Base-by-base conservation (phyloP, 176 grass and related monocot species). In the Oryza rufipogon region DNA sequence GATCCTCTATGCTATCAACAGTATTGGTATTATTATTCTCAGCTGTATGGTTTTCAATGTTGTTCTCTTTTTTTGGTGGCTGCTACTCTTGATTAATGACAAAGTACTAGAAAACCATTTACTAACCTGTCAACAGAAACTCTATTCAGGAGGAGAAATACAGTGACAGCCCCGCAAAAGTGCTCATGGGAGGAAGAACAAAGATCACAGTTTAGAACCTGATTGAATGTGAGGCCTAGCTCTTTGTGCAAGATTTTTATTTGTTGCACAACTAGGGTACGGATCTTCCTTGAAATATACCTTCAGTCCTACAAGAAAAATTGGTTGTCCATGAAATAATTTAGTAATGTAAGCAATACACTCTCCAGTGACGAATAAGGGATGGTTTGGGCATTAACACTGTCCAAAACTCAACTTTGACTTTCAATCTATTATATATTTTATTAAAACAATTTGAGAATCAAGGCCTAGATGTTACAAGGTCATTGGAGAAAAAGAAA, bases 81-180 rank as follows among this genome's bases (percentile, higher is more conserved):
- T 45, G 56, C 77, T 80, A 42, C 56, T 86, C 75, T 83, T 30
- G 80, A 86, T 81, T 82, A 83, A 80, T 83, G 75, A 52, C 88
- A 86, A 86, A 68, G 86, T 76, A 71, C 76, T 85, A 58, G 71
- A 71, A 86, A 93, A 93, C 91, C 91, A 93, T 86, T 67, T 91
- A 73, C 30, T 71, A 22, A 88, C 75, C 91, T 91, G 82, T 88
- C 52, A 82, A 25, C 34, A 87, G 39, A 82, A 84, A 83, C 26
- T 72, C 47, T 17, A 68, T 49, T 78, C 46, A 88, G 67, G 42
- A 86, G 45, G 16, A 78, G 23, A 81, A 56, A 78, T 68, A 89
- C 65, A 74, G 36, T 38, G 58, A 23, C 10, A 80, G 9, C 23
- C n/a, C 67, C 76, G 69, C 28, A 66, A 82, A 49, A 81, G 39